Percentiles rank a stretch among this genome's conserved stretches.
phyloP scores from a whole-genome alignment of 2,329 filamentous ascomycete genomes.

The Aureobasidium namibiae region DNA sequence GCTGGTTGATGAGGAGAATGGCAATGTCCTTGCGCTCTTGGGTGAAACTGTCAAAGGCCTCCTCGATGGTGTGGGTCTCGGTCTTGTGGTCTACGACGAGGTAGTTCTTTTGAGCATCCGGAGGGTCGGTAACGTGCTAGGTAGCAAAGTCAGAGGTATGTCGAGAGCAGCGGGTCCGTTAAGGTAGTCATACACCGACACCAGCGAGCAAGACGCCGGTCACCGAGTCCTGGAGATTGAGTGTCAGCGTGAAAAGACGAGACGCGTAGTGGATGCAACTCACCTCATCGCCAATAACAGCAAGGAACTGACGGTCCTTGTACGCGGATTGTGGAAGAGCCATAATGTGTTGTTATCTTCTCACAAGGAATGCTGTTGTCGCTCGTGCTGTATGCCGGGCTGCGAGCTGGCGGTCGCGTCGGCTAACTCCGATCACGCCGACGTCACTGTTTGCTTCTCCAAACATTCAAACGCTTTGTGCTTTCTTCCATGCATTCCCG shows the following conservation, averaged over 20 bases:
- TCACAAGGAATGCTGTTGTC: not conserved
- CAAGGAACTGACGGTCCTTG: slow-evolving; percentile 87
- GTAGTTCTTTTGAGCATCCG: slow-evolving; percentile 94
- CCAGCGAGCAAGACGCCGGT: slow-evolving; percentile 92
- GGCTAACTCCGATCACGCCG: not conserved
- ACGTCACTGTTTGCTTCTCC: slow-evolving; percentile 11
- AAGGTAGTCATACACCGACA: slow-evolving; percentile 62
- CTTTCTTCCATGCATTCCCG: not conserved
- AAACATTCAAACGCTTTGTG: not conserved
- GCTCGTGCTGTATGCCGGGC: not conserved
- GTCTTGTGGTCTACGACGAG: slow-evolving; percentile 94
- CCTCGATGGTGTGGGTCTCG: slow-evolving; percentile 77
- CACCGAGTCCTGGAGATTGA: slow-evolving; percentile 69
- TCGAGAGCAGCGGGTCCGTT: too few species aligned
- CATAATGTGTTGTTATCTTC: slow-evolving; percentile 36
- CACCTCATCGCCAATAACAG: slow-evolving; percentile 93
- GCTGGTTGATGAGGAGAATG: slow-evolving; percentile 94
- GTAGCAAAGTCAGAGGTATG: not conserved
- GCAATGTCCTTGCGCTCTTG: slow-evolving; percentile 91
- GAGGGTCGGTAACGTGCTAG: slow-evolving; percentile 82
- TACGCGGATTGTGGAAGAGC: slow-evolving; percentile 51
- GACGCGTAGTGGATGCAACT: too few species aligned
- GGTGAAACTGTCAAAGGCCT: slow-evolving; percentile 83
- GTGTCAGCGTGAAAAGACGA: not conserved
- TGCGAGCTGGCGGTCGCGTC: not conserved